phyloP scores from a whole-genome alignment of 805 yeast genomes.

The Pichia ethanolica region DNA sequence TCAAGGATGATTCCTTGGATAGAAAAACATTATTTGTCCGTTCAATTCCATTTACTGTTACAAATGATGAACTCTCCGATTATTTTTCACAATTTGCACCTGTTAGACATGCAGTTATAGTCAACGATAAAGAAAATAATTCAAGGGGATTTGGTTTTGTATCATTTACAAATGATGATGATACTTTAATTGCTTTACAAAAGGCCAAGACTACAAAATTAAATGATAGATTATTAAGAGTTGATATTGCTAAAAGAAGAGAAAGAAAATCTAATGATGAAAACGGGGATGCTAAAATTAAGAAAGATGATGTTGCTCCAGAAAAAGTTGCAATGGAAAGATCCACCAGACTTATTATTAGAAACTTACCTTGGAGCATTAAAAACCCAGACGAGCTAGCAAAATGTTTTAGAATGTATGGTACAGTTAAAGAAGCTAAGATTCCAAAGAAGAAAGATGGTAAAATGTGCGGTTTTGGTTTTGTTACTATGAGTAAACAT shows the following conservation, averaged over 20 bases:
- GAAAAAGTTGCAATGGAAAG: slow-evolving; percentile 32
- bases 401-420: slow-evolving; percentile 65
- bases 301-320: slow-evolving; percentile 7
- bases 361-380: slow-evolving; percentile 96
- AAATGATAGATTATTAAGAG: slow-evolving; percentile 56
- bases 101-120: slow-evolving; percentile 90
- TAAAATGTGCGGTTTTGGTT: slow-evolving; percentile 89
- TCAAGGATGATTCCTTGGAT: slow-evolving; percentile 32
- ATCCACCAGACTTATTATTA: slow-evolving; percentile 76
- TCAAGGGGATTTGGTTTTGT: slow-evolving; percentile 97
- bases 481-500: slow-evolving; percentile 80
- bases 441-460: slow-evolving; percentile 88
- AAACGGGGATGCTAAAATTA: slow-evolving; percentile 22
- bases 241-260: slow-evolving; percentile 90
- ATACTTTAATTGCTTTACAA: slow-evolving; percentile 66
- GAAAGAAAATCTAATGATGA: slow-evolving; percentile 47
- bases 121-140: slow-evolving; percentile 63
- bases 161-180: slow-evolving; percentile 78
- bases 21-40: slow-evolving; percentile 76
- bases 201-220: slow-evolving; percentile 61
- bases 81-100: slow-evolving; percentile 91
- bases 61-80: slow-evolving; percentile 73
- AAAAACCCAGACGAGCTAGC: slow-evolving; percentile 67
- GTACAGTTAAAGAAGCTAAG: slow-evolving; percentile 80
- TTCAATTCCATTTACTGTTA: slow-evolving; percentile 71